Conservation (phyloP, 2,329 filamentous ascomycete genomes). For the Conoideocrella luteorostrata region DNA sequence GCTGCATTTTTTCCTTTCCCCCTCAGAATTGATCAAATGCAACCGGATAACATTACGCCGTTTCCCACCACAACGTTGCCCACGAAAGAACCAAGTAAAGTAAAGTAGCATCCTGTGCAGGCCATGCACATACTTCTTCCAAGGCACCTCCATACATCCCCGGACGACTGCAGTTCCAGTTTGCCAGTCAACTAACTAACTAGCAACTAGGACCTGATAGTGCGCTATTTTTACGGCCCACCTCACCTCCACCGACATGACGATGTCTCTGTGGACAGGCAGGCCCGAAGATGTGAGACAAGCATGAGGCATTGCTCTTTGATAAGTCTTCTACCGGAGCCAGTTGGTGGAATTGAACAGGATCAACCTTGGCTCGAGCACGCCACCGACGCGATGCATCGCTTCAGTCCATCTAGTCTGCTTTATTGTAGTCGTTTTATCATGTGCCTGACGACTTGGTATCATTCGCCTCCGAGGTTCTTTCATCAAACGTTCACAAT, state of each 20-base stretch:
- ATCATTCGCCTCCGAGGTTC: neutral
- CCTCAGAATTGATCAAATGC: neutral
- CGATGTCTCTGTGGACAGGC: neutral
- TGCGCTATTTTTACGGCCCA: neutral
- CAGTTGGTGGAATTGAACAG: neutral
- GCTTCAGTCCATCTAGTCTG: no score
- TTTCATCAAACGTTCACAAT: neutral
- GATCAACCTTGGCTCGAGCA: neutral
- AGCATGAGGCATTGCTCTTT: conserved; percentile 7
- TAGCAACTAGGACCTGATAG: neutral
- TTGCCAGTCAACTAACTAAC: no score
- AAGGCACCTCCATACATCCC: no score
- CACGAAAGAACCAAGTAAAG: neutral
- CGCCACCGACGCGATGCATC: conserved; percentile 2
- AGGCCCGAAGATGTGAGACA: conserved; percentile 8
- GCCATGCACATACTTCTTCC: no score
- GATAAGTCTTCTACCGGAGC: neutral
- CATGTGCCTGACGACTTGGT: neutral
- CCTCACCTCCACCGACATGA: neutral
- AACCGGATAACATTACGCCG: neutral
- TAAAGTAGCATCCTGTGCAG: no score
- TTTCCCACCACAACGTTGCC: neutral
- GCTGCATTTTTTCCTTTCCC: no score
- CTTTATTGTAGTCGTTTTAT: no score
- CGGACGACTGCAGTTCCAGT: no score